Evolutionary conservation across 73 alveolate species (phyloP).

Genomic region (Paramecium primaurelia): DNA sequence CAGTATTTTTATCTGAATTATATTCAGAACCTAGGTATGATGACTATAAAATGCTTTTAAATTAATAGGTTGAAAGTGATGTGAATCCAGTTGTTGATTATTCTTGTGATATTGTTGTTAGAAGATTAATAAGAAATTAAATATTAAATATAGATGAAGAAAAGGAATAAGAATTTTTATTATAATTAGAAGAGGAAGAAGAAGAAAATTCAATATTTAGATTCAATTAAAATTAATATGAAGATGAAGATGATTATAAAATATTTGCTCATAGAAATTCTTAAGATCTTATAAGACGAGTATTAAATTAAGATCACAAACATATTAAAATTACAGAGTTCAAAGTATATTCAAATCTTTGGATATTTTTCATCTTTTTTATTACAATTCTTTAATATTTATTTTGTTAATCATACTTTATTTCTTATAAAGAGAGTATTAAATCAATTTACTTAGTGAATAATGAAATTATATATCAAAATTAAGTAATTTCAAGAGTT

Average conservation of each 20-base stretch:
- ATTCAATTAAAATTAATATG: neutral
- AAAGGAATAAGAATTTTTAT: neutral
- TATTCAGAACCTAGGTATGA: constrained; percentile 4
- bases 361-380: constrained; percentile 9
- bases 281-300: neutral
- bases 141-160: neutral
- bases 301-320: neutral
- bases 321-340: neutral
- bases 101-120: neutral
- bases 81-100: neutral
- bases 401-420: neutral
- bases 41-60: neutral
- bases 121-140: constrained; percentile 12
- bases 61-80: neutral
- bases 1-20: neutral
- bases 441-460: neutral
- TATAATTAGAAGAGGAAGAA: constrained; percentile 1
- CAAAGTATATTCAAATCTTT: neutral
- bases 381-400: neutral
- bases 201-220: constrained; percentile 43
- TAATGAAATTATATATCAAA: neutral
- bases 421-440: neutral
- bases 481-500: neutral
- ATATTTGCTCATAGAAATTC: neutral
- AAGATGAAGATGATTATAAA: neutral